Percentiles rank a stretch among this genome's conserved stretches.
Conservation (phyloP, 108 stramenopile genomes). For the Cylindrotheca closterium region DNA sequence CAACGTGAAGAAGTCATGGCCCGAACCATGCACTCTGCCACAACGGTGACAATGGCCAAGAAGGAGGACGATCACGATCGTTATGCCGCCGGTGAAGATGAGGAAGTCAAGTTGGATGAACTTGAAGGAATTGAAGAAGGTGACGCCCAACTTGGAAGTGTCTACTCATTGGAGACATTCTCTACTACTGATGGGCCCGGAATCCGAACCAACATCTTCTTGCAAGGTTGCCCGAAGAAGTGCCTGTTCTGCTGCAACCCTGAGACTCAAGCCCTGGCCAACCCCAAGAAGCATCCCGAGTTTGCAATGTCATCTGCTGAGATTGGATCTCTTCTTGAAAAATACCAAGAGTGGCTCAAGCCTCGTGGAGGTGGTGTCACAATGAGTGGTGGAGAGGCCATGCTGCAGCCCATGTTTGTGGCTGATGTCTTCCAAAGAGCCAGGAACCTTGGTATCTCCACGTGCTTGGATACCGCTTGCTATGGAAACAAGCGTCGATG, state of each 20-base stretch:
- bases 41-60: constrained; percentile 28
- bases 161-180: constrained; percentile 48
- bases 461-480: constrained; percentile 65
- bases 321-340: constrained; percentile 35
- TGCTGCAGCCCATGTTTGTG: constrained; percentile 59
- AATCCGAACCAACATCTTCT: constrained; percentile 49
- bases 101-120: constrained; percentile 14
- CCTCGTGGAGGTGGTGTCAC: constrained; percentile 61
- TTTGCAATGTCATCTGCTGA: constrained; percentile 50
- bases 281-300: constrained; percentile 49
- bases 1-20: constrained; percentile 66
- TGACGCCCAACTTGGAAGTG: constrained; percentile 24
- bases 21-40: constrained; percentile 49
- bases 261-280: constrained; percentile 51
- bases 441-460: constrained; percentile 49
- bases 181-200: constrained; percentile 53
- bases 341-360: constrained; percentile 46
- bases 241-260: constrained; percentile 66
- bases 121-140: constrained; percentile 20
- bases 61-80: background rate
- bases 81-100: background rate
- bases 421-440: constrained; percentile 45
- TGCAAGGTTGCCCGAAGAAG: constrained; percentile 67
- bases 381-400: constrained; percentile 60
- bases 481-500: constrained; percentile 48